These are phyloP conservation scores for Arabidopsis hybrid DNA, from an alignment of 441 rosid species.

Conservation along the genomic window DNA sequence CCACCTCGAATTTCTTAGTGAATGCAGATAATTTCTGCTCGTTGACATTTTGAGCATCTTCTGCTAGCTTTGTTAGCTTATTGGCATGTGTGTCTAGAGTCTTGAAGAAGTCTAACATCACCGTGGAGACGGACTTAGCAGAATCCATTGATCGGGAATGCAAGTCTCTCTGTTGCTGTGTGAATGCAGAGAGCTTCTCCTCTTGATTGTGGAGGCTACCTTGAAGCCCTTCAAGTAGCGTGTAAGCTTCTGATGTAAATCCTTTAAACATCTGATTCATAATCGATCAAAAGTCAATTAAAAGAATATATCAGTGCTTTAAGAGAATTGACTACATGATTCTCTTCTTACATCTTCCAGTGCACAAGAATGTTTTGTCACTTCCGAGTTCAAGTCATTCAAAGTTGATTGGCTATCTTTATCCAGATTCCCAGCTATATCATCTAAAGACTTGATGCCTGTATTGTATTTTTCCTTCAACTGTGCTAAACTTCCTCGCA, in stretches of 20 bases:
- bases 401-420: constrained; percentile 76
- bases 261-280: constrained; percentile 76
- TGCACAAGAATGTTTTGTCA: constrained; percentile 79
- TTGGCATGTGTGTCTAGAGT: constrained; percentile 75
- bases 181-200: constrained; percentile 76
- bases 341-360: constrained; percentile 76
- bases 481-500: constrained; percentile 71
- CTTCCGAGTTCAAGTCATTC: constrained; percentile 78
- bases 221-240: constrained; percentile 82
- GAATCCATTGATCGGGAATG: constrained; percentile 86
- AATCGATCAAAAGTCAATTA: constrained; percentile 2
- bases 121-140: constrained; percentile 75
- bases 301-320: constrained; percentile 8
- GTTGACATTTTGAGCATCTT: constrained; percentile 80
- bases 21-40: constrained; percentile 79
- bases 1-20: constrained; percentile 91
- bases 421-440: constrained; percentile 75
- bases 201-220: constrained; percentile 81
- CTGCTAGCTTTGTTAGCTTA: constrained; percentile 73
- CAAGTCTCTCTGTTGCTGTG: constrained; percentile 84
- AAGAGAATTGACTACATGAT: constrained; percentile 1
- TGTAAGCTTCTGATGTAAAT: constrained; percentile 87
- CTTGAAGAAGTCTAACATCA: constrained; percentile 74
- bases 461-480: constrained; percentile 71
- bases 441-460: constrained; percentile 78